Evolutionary conservation across 2,329 filamentous ascomycete species (phyloP).

Genomic region (Cercospora citrullina): DNA sequence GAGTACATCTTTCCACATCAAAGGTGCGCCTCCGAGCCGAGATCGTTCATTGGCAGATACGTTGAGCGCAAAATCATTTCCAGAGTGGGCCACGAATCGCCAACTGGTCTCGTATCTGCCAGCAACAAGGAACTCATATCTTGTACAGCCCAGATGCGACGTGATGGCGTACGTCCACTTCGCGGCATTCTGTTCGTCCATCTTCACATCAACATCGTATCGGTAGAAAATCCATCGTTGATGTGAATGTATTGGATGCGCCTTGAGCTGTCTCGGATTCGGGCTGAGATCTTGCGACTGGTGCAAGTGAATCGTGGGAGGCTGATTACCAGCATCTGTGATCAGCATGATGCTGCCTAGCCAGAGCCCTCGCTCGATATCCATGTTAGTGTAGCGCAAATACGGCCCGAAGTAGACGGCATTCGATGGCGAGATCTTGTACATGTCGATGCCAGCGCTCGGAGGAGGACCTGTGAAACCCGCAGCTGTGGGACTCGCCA

Average conservation of each 20-base stretch:
- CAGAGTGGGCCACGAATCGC: conserved; percentile 94
- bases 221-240: conserved; percentile 95
- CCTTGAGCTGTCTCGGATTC: conserved; percentile 79
- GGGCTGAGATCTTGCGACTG: conserved; percentile 86
- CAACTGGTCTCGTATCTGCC: conserved; percentile 87
- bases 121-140: conserved; percentile 95
- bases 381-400: conserved; percentile 94
- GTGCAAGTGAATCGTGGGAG: conserved; percentile 94
- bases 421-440: conserved; percentile 89
- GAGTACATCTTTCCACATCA: conserved; percentile 99
- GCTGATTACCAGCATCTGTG: conserved; percentile 78
- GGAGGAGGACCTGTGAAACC: conserved; percentile 90
- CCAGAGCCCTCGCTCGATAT: conserved; percentile 87
- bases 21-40: conserved; percentile 82
- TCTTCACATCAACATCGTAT: conserved; percentile 85
- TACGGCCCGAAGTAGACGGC: conserved; percentile 98
- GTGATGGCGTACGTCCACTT: conserved; percentile 99
- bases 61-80: conserved; percentile 89
- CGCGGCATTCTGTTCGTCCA: conserved; percentile 74
- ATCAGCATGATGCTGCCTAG: conserved; percentile 90
- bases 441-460: conserved; percentile 85
- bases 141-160: conserved; percentile 93
- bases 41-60: conserved; percentile 83
- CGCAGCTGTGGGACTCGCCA: conserved; percentile 71
- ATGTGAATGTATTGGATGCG: conserved; percentile 80